Percentiles rank a stretch among this genome's conserved stretches.
Conservation (phyloP, 2,329 filamentous ascomycete species). For the Trichoderma afroharzianum region DNA sequence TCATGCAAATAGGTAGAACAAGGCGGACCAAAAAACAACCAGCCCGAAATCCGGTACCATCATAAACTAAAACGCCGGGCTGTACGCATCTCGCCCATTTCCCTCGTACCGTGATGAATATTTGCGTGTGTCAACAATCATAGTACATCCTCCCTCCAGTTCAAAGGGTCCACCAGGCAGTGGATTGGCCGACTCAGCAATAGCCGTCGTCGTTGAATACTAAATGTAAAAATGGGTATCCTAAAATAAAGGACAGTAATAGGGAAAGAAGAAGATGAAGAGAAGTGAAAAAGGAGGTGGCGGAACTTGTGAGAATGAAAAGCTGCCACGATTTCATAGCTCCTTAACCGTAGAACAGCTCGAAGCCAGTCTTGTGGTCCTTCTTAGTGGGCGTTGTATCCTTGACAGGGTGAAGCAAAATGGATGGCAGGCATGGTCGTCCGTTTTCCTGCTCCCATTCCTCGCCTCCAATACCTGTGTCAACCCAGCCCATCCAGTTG, state of each 20-base stretch:
- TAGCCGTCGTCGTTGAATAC: background rate
- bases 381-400: slow-evolving; percentile 50
- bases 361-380: slow-evolving; percentile 38
- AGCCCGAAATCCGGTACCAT: background rate
- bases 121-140: slow-evolving; percentile 19
- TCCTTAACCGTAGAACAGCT: slow-evolving; percentile 35
- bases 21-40: background rate
- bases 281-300: background rate
- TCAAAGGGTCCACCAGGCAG: background rate
- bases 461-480: slow-evolving; percentile 51
- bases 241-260: slow-evolving; percentile 8
- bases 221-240: slow-evolving; percentile 14
- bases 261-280: background rate
- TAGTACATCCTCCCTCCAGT: slow-evolving; percentile 20
- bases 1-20: slow-evolving; percentile 7
- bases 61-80: slow-evolving; percentile 25
- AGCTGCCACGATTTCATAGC: background rate
- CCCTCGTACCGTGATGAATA: slow-evolving; percentile 21
- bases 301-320: background rate
- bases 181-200: background rate
- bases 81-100: slow-evolving; percentile 23
- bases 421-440: slow-evolving; percentile 54
- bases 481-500: slow-evolving; percentile 60
- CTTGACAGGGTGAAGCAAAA: slow-evolving; percentile 59
- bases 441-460: slow-evolving; percentile 56